Conservation (phyloP, 2,329 filamentous ascomycete species). For the Fusarium napiforme region DNA sequence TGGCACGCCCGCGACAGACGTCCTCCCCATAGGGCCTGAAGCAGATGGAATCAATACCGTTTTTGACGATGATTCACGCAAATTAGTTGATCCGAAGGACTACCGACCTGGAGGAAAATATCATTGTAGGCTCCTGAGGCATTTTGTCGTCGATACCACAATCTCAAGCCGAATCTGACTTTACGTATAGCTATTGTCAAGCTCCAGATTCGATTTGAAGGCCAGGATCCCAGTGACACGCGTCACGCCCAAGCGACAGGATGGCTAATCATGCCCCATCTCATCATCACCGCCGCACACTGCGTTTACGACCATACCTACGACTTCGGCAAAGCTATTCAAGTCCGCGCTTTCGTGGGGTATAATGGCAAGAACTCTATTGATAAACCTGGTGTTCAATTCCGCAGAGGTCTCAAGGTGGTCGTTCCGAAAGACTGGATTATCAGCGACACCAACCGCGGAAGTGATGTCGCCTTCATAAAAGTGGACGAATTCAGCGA, state of each 20-base stretch:
- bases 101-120: neutral
- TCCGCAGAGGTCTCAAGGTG: neutral
- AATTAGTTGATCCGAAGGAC: neutral
- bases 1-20: fast-evolving
- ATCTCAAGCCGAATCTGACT: fast-evolving
- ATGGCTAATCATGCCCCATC: neutral
- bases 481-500: neutral
- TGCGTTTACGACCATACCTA: neutral
- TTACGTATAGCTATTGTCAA: neutral
- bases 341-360: neutral
- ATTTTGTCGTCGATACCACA: fast-evolving
- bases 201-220: neutral
- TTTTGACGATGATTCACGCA: neutral
- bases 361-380: neutral
- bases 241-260: neutral
- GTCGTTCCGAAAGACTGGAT: neutral
- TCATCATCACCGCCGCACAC: neutral
- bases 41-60: neutral
- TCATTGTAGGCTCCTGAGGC: neutral
- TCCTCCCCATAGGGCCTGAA: neutral
- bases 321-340: neutral
- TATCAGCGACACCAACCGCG: neutral
- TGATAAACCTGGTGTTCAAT: neutral
- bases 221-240: neutral
- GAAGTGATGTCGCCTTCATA: neutral